Evolutionary conservation across 129 eudicot genomes (phyloP).

Genomic region (Flaveria ramosissima): DNA sequence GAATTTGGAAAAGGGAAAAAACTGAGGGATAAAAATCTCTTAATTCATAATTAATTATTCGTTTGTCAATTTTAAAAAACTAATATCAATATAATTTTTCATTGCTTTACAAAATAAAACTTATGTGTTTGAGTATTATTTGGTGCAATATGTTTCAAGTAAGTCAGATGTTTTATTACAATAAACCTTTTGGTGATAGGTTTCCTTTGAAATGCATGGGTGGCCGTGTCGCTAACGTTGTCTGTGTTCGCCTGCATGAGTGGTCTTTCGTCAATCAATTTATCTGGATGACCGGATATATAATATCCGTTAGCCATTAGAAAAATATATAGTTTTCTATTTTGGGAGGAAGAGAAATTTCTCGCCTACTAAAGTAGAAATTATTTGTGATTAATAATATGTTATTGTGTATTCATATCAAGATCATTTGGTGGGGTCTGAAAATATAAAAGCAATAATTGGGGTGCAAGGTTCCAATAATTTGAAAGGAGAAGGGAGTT

Average conservation of each 20-base stretch:
- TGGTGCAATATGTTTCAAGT: no score
- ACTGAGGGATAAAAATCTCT: background rate
- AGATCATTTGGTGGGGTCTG: conserved; percentile 34
- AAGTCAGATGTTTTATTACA: no score
- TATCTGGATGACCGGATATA: no score
- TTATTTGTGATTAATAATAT: background rate
- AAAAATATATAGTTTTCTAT: background rate
- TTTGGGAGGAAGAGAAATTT: background rate
- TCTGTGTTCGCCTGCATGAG: no score
- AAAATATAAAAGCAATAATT: conserved; percentile 28
- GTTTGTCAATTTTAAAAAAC: background rate
- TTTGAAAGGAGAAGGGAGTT: conserved; percentile 36
- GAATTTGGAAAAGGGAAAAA: no score
- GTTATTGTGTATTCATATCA: conserved; percentile 20
- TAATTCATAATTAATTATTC: background rate
- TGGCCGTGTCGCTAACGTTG: no score
- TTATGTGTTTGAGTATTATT: no score
- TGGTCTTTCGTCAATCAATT: no score
- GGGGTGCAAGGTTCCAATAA: conserved; percentile 39
- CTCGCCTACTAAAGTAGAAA: background rate
- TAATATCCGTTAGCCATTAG: no score
- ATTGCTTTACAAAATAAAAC: no score
- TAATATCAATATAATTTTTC: background rate
- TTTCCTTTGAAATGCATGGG: no score
- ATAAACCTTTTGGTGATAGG: no score